phyloP scores from a whole-genome alignment of 2,329 filamentous ascomycete species.

The Penicillium sclerotigenum region DNA sequence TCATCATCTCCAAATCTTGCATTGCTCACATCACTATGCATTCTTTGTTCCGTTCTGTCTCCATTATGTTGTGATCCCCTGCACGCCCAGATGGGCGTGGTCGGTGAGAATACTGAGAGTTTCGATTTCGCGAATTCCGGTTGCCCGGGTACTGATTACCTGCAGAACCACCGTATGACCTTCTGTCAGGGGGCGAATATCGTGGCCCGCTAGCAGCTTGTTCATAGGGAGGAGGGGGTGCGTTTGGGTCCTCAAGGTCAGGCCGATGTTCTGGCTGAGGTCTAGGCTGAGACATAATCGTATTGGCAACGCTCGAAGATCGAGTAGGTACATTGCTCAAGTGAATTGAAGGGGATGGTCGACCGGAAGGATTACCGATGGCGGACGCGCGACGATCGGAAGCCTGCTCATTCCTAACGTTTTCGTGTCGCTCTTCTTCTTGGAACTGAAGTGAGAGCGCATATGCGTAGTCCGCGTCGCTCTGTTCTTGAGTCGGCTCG shows the following conservation, averaged over 20 bases:
- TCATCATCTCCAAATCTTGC: background rate
- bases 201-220: conserved; percentile 57
- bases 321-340: conserved; percentile 16
- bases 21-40: conserved; percentile 43
- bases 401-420: conserved; percentile 39
- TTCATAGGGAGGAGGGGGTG: conserved; percentile 64
- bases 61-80: conserved; percentile 10
- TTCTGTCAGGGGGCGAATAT: conserved; percentile 51
- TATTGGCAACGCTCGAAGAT: conserved; percentile 23
- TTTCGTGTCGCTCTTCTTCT: conserved; percentile 79
- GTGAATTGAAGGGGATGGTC: conserved; percentile 9
- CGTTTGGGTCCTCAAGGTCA: conserved; percentile 46
- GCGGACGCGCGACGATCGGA: conserved; percentile 20
- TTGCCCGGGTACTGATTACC: conserved; percentile 21
- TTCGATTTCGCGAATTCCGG: conserved; percentile 10
- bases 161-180: conserved; percentile 32
- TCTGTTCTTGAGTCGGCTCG: conserved; percentile 62
- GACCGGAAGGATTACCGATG: conserved; percentile 17
- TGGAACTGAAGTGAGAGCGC: conserved; percentile 89
- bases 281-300: conserved; percentile 9
- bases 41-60: conserved; percentile 40
- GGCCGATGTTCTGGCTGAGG: conserved; percentile 11
- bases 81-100: background rate
- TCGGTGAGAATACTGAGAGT: conserved; percentile 1
- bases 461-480: conserved; percentile 69